phyloP scores from a whole-genome alignment of 306 rosid genomes.

The Abrus pulchellus region DNA sequence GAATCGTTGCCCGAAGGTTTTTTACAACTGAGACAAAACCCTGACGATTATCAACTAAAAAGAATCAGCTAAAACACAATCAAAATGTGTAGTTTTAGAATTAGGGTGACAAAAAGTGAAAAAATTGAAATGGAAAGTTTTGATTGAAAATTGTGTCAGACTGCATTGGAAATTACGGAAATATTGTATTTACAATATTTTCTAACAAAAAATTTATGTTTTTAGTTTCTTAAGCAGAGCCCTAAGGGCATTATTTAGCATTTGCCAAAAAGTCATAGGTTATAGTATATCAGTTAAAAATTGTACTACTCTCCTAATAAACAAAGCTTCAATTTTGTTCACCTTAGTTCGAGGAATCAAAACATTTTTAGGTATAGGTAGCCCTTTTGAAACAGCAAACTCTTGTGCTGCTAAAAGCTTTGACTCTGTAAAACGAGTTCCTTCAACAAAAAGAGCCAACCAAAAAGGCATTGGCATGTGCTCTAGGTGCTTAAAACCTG shows the following conservation, averaged over 20 bases:
- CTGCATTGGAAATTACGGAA: too few species aligned
- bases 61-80: constrained; percentile 1
- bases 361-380: constrained; percentile 82
- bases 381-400: constrained; percentile 83
- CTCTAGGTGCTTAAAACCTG: constrained; percentile 65
- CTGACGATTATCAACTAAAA: constrained; percentile 45
- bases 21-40: constrained; percentile 84
- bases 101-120: not conserved
- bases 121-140: too few species aligned
- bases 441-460: constrained; percentile 94
- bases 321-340: constrained; percentile 6
- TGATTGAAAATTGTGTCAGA: too few species aligned
- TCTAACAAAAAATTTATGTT: too few species aligned
- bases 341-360: constrained; percentile 96
- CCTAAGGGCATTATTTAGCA: too few species aligned
- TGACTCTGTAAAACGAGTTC: constrained; percentile 84
- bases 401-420: constrained; percentile 81
- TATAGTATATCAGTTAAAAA: not conserved
- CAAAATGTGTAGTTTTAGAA: constrained; percentile 19
- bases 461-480: constrained; percentile 80
- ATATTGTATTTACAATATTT: too few species aligned
- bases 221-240: too few species aligned
- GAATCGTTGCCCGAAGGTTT: constrained; percentile 65
- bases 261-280: too few species aligned
- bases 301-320: not conserved